Evolutionary conservation across 768 basidiomycete species (phyloP).

Genomic region (Xerocomellus intermedius): DNA sequence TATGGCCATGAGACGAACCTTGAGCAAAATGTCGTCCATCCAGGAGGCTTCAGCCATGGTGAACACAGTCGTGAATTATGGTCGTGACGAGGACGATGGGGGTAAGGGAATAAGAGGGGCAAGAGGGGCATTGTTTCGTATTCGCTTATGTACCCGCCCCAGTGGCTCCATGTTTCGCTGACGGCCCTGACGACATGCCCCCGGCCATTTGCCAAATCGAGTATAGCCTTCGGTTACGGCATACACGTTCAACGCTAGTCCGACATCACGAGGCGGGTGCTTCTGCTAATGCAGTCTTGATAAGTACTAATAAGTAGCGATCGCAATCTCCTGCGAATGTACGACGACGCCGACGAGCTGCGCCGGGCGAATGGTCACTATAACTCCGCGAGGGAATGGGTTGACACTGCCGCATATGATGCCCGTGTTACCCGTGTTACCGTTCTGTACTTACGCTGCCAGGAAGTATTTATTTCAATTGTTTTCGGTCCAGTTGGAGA

Average conservation of each 20-base stretch:
- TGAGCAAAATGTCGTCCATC: conserved; percentile 81
- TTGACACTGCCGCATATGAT: too few species aligned
- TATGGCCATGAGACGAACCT: conserved; percentile 41
- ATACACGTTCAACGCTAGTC: not conserved
- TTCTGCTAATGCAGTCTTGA: too few species aligned
- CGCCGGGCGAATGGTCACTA: not conserved
- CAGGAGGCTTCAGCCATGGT: conserved; percentile 58
- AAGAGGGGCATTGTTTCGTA: conserved; percentile 13
- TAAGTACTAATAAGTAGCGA: too few species aligned
- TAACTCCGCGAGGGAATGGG: too few species aligned
- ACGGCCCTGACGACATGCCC: conserved; percentile 23
- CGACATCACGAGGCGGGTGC: not conserved
- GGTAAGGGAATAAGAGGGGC: conserved; percentile 19
- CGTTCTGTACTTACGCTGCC: too few species aligned
- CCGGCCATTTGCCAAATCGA: conserved; percentile 10
- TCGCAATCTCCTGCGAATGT: not conserved
- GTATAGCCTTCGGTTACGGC: not conserved
- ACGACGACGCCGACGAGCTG: not conserved
- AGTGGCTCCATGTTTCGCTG: not conserved
- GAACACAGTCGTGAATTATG: not conserved
- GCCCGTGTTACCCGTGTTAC: too few species aligned
- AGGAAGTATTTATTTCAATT: conserved; percentile 10
- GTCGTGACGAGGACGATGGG: conserved; percentile 4
- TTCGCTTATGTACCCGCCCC: conserved; percentile 28
- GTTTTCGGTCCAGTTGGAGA: conserved; percentile 64